Evolutionary conservation across 2,329 filamentous ascomycete genomes (phyloP).

Genomic region (Colletotrichum tofieldiae): DNA sequence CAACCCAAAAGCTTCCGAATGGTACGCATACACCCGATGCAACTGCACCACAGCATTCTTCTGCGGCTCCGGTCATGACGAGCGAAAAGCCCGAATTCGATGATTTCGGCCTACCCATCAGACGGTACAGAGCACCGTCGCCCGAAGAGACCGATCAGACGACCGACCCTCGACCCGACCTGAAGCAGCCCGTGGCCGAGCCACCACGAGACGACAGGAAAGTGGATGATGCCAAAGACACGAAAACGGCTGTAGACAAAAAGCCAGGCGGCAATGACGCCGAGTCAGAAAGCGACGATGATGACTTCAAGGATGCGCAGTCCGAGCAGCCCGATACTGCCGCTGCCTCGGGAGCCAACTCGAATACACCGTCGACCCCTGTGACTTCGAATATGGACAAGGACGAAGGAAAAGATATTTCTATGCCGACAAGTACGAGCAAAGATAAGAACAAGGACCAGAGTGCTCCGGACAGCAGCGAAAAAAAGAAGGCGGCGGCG

Average conservation of each 20-base stretch:
- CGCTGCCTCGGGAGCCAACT: slow-evolving; percentile 29
- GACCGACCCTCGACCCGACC: slow-evolving; percentile 23
- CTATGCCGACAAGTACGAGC: slow-evolving; percentile 12
- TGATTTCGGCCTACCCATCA: slow-evolving; percentile 80
- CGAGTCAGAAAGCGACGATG: slow-evolving; percentile 48
- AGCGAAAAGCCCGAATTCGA: slow-evolving; percentile 68
- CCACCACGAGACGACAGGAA: slow-evolving; percentile 33
- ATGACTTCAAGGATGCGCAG: slow-evolving; percentile 49
- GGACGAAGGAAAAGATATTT: slow-evolving; percentile 22
- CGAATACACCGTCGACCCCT: slow-evolving; percentile 34
- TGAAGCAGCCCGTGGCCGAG: slow-evolving; percentile 21
- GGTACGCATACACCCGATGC: slow-evolving; percentile 43
- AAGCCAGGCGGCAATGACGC: slow-evolving; percentile 26
- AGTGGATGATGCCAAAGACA: slow-evolving; percentile 23
- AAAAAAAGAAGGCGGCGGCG: neutral
- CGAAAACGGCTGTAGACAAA: slow-evolving; percentile 31
- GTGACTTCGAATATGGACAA: slow-evolving; percentile 33
- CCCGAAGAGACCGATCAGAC: slow-evolving; percentile 37
- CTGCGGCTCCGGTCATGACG: slow-evolving; percentile 49
- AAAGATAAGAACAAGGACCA: slow-evolving; percentile 21
- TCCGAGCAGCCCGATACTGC: slow-evolving; percentile 40
- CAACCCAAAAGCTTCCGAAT: slow-evolving; percentile 44
- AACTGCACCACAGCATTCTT: slow-evolving; percentile 49
- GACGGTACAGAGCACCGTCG: slow-evolving; percentile 60
- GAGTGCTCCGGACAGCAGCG: neutral